Conservation (phyloP, 371 early-diverging fungal species). For the Zychaea mexicana region DNA sequence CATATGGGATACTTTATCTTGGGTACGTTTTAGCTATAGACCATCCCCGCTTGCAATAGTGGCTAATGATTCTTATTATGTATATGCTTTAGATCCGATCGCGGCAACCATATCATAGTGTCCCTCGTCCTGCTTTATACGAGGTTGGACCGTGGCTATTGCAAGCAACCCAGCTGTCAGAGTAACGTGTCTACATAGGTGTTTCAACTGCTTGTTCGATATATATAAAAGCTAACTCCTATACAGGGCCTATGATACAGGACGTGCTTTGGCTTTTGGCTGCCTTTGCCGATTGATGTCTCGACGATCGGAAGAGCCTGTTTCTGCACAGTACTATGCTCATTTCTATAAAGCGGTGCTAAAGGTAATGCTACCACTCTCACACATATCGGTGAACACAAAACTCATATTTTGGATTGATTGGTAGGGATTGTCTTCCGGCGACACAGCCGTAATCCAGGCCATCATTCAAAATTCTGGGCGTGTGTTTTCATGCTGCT, state of each 20-base stretch:
- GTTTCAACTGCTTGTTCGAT: no score
- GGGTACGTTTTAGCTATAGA: slow-evolving; percentile 27
- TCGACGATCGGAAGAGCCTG: slow-evolving; percentile 64
- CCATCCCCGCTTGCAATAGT: neutral
- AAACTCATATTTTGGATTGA: no score
- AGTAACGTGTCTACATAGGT: no score
- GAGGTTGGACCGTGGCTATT: slow-evolving; percentile 71
- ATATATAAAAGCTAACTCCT: no score
- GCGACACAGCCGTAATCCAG: slow-evolving; percentile 53
- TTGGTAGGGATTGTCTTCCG: slow-evolving; percentile 61
- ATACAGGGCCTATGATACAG: slow-evolving; percentile 54
- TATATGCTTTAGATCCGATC: slow-evolving; percentile 38
- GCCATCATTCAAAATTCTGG: slow-evolving; percentile 70
- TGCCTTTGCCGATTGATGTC: slow-evolving; percentile 78
- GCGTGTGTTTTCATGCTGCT: slow-evolving; percentile 59
- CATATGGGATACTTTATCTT: slow-evolving; percentile 67
- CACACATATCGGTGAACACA: neutral
- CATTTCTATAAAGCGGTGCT: slow-evolving; percentile 71
- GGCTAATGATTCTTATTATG: neutral
- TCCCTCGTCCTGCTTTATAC: slow-evolving; percentile 62
- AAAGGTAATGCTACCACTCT: slow-evolving; percentile 38
- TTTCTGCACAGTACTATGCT: slow-evolving; percentile 56
- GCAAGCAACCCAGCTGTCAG: slow-evolving; percentile 62
- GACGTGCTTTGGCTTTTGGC: slow-evolving; percentile 65
- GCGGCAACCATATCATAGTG: slow-evolving; percentile 59